These are phyloP conservation scores for Podospora fimiseda DNA, from an alignment of 495 filamentous ascomycete species.

Conservation along the genomic window DNA sequence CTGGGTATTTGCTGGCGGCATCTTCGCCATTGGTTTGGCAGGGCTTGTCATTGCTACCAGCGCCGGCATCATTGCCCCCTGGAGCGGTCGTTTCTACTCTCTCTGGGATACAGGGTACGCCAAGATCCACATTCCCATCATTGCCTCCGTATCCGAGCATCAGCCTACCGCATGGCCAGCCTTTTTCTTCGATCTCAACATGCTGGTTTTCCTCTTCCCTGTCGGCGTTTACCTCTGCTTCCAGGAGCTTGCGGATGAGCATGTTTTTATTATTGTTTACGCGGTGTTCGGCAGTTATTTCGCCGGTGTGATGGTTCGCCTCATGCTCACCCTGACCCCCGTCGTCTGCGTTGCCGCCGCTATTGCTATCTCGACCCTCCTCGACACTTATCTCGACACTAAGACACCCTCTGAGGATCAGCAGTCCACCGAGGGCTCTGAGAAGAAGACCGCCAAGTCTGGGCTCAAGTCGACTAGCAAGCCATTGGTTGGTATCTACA, in stretches of 20 bases:
- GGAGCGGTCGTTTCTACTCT: constrained; percentile 98
- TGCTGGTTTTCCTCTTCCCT: constrained; percentile 98
- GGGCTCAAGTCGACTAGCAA: constrained; percentile 62
- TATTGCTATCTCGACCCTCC: constrained; percentile 77
- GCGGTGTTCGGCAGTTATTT: constrained; percentile 94
- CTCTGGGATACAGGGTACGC: constrained; percentile 99
- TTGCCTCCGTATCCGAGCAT: constrained; percentile 98
- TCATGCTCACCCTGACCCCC: constrained; percentile 96
- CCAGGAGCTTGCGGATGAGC: constrained; percentile 86
- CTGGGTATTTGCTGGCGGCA: constrained; percentile 65
- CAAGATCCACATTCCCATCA: constrained; percentile 99
- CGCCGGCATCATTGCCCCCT: constrained; percentile 88
- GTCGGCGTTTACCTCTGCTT: constrained; percentile 99
- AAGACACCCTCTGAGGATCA: constrained; percentile 46
- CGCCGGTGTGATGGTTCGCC: constrained; percentile 96
- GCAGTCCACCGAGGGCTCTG: constrained; percentile 43
- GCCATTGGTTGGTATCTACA: constrained; percentile 79
- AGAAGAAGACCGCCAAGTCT: constrained; percentile 48
- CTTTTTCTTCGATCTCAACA: constrained; percentile 98
- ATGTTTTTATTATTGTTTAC: constrained; percentile 98
- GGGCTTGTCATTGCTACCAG: constrained; percentile 77
- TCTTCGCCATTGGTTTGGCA: constrained; percentile 54
- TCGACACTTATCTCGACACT: constrained; percentile 74
- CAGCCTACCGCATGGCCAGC: constrained; percentile 99
- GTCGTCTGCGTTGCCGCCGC: constrained; percentile 94